Evolutionary conservation across 2,329 filamentous ascomycete species (phyloP).

Genomic region (Fulvia fulva): DNA sequence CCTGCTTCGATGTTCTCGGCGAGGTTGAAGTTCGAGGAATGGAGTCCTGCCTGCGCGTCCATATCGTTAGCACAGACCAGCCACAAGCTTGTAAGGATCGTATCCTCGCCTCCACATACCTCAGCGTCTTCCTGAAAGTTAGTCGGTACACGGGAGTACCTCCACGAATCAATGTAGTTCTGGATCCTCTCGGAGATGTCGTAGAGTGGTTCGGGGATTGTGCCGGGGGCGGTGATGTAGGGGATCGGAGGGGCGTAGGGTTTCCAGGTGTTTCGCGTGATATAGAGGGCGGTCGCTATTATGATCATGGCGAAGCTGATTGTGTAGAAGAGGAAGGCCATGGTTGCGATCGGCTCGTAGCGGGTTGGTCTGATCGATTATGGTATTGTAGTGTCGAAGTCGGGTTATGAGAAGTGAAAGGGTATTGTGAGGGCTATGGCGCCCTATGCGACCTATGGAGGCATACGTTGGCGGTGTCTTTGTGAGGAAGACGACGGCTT

Average conservation of each 20-base stretch:
- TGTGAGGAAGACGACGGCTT: not conserved
- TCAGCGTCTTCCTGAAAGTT: conserved; percentile 79
- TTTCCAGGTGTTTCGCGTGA: conserved; percentile 75
- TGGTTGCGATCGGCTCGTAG: conserved; percentile 36
- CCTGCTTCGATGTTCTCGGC: conserved; percentile 72
- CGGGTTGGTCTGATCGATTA: not conserved
- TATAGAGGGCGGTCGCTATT: conserved; percentile 69
- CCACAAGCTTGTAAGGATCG: not conserved
- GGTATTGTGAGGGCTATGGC: not conserved
- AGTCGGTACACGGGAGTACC: conserved; percentile 73
- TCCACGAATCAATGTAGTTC: conserved; percentile 40
- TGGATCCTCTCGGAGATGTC: conserved; percentile 39
- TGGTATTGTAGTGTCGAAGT: no score
- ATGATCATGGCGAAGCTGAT: conserved; percentile 68
- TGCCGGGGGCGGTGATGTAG: conserved; percentile 44
- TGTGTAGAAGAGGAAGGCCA: conserved; percentile 79
- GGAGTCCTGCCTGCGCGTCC: conserved; percentile 63
- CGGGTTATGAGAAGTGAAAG: not conserved
- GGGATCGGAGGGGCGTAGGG: conserved; percentile 60
- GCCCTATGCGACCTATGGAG: conserved; percentile 3
- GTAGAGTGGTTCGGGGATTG: conserved; percentile 54
- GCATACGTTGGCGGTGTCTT: not conserved
- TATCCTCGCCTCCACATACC: conserved; percentile 19
- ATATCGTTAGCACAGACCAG: not conserved
- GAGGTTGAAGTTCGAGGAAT: conserved; percentile 79